Evolutionary conservation across 2,329 filamentous ascomycete genomes (phyloP), one percentile per base, ranked within the genome.

Genomic region (Cadophora luteo-olivacea): DNA sequence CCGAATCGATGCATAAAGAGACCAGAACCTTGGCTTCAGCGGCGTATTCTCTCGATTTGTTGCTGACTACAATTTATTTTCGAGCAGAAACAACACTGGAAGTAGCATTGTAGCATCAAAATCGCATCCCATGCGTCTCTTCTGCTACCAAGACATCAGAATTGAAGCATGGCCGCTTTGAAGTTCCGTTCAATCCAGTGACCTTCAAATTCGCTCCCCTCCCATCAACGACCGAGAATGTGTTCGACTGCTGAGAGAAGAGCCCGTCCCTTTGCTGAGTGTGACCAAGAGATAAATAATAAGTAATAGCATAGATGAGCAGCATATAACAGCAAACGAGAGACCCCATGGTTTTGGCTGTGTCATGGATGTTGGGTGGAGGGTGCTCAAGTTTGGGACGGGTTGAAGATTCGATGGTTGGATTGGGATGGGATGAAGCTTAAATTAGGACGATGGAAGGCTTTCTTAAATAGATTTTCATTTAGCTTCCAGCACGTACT

Each of bases 221-320:
- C 41, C 45, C 45, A 49, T 49, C 45, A 49, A 29, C 22, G 57
- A 16, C 6, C 33, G 55, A 58, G 9, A 58, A 9, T 60, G 33
- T 2, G 12, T 12, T 19, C 22, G 33, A 60, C n/a, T 12, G 4
- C 22, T 38, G 45, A 24, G 3, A 22, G 57, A 45, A 16, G 41
- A 19, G 8, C 11, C 16, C 14, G 12, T n/a, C 57, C 41, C 41
- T 14, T 24, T 60, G 33, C 57, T 60, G 57, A 60, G 36, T 45
- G 57, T 45, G 5, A 38, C 33, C 33, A 60, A 60, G 57, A 60
- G 36, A 41, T 60, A 60, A 36, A 60, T 60, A 41, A 9, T 60
- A 60, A 60, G 55, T 6, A 58, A 58, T 11, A 41, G 57, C 33
- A 60, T 60, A 60, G 57, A 60, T 22, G 14, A 60, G 57, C 33